Evolutionary conservation across 768 basidiomycete species (phyloP), one percentile per base, ranked within the genome.

Genomic region (Wakefieldia striispora): DNA sequence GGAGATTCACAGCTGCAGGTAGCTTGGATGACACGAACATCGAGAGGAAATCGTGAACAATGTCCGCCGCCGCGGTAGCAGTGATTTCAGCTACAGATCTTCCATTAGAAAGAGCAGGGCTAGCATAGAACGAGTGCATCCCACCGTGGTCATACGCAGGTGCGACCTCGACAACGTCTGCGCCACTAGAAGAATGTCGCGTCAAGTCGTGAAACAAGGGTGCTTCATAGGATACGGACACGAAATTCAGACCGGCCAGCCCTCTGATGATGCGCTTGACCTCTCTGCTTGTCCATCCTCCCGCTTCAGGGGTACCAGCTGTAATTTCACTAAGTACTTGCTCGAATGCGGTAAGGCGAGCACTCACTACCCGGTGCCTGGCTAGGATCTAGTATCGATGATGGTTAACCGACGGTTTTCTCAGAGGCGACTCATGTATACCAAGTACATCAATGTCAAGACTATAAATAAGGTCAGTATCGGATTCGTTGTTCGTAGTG

Each of bases 301-400:
- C 90, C 2, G 84, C 75, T 65, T 92, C 90, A 13, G 90, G 90
- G 1, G 90, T 91, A 13, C 90, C 88, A 49, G 91, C 86, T 89
- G 60, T 4, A 36, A 40, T 51, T 14, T 6, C 10, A 13, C 10
- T 52, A 20, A 47, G n/a, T 17, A 35, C 27, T 26, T 35, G 14
- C 17, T 29, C 21, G 26, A 23, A 13, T 36, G 16, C 16, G 27
- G 9, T 2, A 6, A 49, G n/a, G 17, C 21, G 6, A 37, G 27
- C 40, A 72, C 84, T 63, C 60, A 87, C 86, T 88, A 7, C 81
- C 89, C 40, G 89, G 90, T 27, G 90, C 90, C 51, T 89, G 63
- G 27, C 82, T 82, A 40, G 89, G 89, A 71, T 92, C 89, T 81
- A 33, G 14, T 33, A 35, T 23, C 23, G 1, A 11, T 70, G 51